Percentiles rank a stretch among this genome's conserved stretches.
Conservation (phyloP, 371 early-diverging fungal species). For the Haplosporangium sp. region DNA sequence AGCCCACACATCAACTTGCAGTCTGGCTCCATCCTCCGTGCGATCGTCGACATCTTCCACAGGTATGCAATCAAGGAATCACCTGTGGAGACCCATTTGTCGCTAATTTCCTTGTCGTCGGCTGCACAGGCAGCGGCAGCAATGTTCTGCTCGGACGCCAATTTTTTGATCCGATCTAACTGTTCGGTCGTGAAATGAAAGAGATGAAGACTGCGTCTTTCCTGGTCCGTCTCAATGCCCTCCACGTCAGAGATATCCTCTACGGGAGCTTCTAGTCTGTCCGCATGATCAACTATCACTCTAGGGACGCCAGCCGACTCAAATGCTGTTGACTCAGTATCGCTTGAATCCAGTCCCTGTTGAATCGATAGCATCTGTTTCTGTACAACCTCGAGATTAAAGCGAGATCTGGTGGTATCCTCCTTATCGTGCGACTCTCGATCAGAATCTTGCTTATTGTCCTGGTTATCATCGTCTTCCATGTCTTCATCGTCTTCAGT, state of each 20-base stretch:
- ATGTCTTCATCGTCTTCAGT: slow-evolving; percentile 21
- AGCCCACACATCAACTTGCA: slow-evolving; percentile 53
- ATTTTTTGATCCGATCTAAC: slow-evolving; percentile 46
- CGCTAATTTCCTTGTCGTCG: slow-evolving; percentile 53
- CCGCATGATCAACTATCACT: slow-evolving; percentile 14
- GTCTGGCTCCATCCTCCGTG: slow-evolving; percentile 50
- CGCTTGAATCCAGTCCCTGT: not conserved
- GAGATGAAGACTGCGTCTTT: slow-evolving; percentile 19
- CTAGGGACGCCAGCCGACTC: slow-evolving; percentile 3
- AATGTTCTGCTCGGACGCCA: slow-evolving; percentile 54
- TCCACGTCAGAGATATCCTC: slow-evolving; percentile 8
- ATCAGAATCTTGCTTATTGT: too few species aligned
- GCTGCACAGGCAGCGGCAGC: slow-evolving; percentile 55
- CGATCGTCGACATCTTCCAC: slow-evolving; percentile 54
- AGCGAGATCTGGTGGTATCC: too few species aligned
- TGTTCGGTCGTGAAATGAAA: slow-evolving; percentile 41
- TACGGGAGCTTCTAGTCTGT: slow-evolving; percentile 12
- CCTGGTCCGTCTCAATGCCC: slow-evolving; percentile 10
- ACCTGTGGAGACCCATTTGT: slow-evolving; percentile 55
- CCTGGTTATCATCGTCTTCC: slow-evolving; percentile 29
- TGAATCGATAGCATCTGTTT: slow-evolving; percentile 13
- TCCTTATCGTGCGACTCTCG: too few species aligned
- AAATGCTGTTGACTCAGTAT: not conserved
- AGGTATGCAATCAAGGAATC: slow-evolving; percentile 50
- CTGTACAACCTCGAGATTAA: slow-evolving; percentile 14